Evolutionary conservation across 129 eudicot genomes (phyloP).

Genomic region (Chrysanthemum seticuspe): DNA sequence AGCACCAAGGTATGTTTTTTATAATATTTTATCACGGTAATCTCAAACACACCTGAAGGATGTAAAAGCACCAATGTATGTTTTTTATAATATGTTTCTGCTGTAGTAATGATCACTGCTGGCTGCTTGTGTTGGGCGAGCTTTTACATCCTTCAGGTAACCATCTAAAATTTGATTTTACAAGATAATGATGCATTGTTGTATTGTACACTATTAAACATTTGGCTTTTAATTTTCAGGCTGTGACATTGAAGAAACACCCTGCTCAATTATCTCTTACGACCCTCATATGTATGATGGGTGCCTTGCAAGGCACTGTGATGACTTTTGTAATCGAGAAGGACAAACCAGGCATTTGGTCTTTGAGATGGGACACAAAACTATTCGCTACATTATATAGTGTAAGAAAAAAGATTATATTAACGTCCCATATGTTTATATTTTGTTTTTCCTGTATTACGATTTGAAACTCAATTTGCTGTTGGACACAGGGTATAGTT

Average conservation of each 20-base stretch:
- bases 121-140: conserved; percentile 79
- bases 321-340: conserved; percentile 54
- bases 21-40: no score
- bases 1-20: no score
- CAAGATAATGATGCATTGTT: conserved; percentile 7
- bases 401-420: conserved; percentile 34
- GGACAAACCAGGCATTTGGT: conserved; percentile 54
- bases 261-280: conserved; percentile 78
- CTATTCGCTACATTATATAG: conserved; percentile 59
- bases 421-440: background rate
- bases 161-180: background rate
- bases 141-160: conserved; percentile 47
- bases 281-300: conserved; percentile 53
- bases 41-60: no score
- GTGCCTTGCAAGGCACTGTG: conserved; percentile 53
- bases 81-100: no score
- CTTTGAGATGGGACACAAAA: conserved; percentile 58
- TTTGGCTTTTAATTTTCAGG: conserved; percentile 37
- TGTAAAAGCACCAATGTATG: no score
- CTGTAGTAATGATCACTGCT: conserved; percentile 47
- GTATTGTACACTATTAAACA: background rate
- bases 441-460: background rate
- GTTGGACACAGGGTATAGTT: conserved; percentile 46
- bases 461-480: background rate
- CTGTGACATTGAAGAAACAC: conserved; percentile 58